Evolutionary conservation across 495 filamentous ascomycete genomes (phyloP), one percentile per base, ranked within the genome.

Genomic region (Polyplosphaeria fusca): DNA sequence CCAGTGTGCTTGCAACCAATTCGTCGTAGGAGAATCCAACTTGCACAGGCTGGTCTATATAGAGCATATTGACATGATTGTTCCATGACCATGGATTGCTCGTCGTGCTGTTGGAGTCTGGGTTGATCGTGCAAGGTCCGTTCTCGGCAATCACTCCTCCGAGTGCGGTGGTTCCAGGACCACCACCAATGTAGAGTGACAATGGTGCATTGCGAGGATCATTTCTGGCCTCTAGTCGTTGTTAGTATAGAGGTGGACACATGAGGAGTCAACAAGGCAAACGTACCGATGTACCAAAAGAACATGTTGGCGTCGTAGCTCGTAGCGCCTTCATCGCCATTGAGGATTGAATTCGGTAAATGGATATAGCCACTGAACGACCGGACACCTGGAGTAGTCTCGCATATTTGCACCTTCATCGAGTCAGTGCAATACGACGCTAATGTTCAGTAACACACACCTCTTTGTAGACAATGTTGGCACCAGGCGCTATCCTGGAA

Each of bases 1-100:
- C 67, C 2, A 68, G 37, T 48, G 76, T 81, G 0, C 65, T 79
- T 27, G 73, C 63, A 13, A 82, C 70, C 0, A 79, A 73, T 20
- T 69, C 71, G 25, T 75, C 76, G 43, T 63, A 63, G 4, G 60
- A 63, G 28, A 58, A 63, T 13, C 60, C 60, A 16, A 58, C 54
- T 25, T 58, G 47, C 3, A 28, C 44, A 0, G 60, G 60, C 22
- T 63, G 53, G 23, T 63, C 60, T 20, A 58, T 35, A 25, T 58
- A 63, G 2, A 63, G 70, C 73, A 68, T 73, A 52, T 81, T 84
- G 60, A 61, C 58, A 50, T 61, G 20, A 16, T 46, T 55, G 30
- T 55, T 61, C 44, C 50, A 61, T 14, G 58, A 50, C 58, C 58
- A 61, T 14, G 43, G 37, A 46, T 61, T 61, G 40, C 58, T 26